A percentile compares a stretch with the other conserved stretches of the same genome.
phyloP scores from a whole-genome alignment of 495 filamentous ascomycete species.

The Penicillium waksmanii region DNA sequence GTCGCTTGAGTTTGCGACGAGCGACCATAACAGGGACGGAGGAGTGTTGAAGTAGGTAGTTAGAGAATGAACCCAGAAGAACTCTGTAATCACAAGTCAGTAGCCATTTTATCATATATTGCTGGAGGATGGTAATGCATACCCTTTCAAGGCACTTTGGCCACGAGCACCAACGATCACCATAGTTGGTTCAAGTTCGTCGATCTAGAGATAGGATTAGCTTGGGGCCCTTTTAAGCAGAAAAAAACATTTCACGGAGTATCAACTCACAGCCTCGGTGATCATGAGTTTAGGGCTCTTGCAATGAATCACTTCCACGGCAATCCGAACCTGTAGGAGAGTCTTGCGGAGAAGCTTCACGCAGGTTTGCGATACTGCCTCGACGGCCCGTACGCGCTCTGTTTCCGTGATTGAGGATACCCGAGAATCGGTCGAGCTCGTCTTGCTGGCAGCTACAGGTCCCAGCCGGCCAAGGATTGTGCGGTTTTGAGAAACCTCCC shows the following conservation, averaged over 20 bases:
- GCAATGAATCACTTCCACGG: slow-evolving; percentile 96
- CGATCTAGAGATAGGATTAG: slow-evolving; percentile 62
- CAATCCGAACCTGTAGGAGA: slow-evolving; percentile 83
- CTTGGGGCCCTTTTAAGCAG: slow-evolving; percentile 7
- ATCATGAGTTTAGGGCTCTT: slow-evolving; percentile 89
- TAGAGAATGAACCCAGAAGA: slow-evolving; percentile 92
- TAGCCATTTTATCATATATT: slow-evolving; percentile 7
- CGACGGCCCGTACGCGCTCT: slow-evolving; percentile 75
- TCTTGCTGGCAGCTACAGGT: slow-evolving; percentile 45
- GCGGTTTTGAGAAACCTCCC: slow-evolving; percentile 42
- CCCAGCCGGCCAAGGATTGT: slow-evolving; percentile 40
- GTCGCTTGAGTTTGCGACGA: slow-evolving; percentile 75
- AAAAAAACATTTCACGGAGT: neutral
- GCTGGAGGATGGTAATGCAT: slow-evolving; percentile 37
- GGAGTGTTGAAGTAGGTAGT: slow-evolving; percentile 94
- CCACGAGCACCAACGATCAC: slow-evolving; percentile 91
- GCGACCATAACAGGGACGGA: slow-evolving; percentile 97
- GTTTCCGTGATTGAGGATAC: slow-evolving; percentile 64
- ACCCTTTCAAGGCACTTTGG: slow-evolving; percentile 91
- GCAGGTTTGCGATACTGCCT: slow-evolving; percentile 77
- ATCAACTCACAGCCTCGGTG: slow-evolving; percentile 68
- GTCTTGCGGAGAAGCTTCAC: slow-evolving; percentile 87
- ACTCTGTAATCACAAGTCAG: slow-evolving; percentile 55
- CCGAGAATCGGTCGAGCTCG: slow-evolving; percentile 46
- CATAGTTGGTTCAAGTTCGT: slow-evolving; percentile 86